Conservation (phyloP, 805 yeast genomes). For the Lipomyces yamanashiensis region DNA sequence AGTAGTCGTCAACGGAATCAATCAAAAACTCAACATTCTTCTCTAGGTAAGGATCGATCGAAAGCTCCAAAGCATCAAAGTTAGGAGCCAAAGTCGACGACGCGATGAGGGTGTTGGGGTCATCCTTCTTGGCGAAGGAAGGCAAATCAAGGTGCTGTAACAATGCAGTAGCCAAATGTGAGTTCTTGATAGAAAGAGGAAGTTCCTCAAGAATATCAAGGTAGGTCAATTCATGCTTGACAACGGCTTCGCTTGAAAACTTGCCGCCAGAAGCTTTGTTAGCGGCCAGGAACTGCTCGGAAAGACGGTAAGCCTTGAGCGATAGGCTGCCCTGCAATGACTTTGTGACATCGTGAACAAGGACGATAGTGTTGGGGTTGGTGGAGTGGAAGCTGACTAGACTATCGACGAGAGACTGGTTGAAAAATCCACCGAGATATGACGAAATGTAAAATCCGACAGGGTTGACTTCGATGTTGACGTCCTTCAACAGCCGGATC, state of each 20-base stretch:
- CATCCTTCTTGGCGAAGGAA: slow-evolving; percentile 23
- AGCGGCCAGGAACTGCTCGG: slow-evolving; percentile 62
- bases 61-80: slow-evolving; percentile 49
- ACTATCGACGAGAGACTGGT: slow-evolving; percentile 64
- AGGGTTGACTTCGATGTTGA: slow-evolving; percentile 69
- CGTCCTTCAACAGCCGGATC: slow-evolving; percentile 61
- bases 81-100: slow-evolving; percentile 38
- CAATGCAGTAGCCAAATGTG: slow-evolving; percentile 65
- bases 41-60: slow-evolving; percentile 50
- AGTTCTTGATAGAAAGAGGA: slow-evolving; percentile 67
- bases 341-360: slow-evolving; percentile 62
- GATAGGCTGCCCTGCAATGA: slow-evolving; percentile 62
- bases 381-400: slow-evolving; percentile 66
- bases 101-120: slow-evolving; percentile 26
- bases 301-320: slow-evolving; percentile 70
- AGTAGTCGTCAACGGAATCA: slow-evolving; percentile 73
- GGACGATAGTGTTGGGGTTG: slow-evolving; percentile 58
- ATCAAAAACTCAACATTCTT: slow-evolving; percentile 63
- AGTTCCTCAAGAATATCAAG: slow-evolving; percentile 74
- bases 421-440: slow-evolving; percentile 69
- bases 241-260: slow-evolving; percentile 69
- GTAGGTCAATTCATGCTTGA: slow-evolving; percentile 62
- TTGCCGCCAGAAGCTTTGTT: slow-evolving; percentile 53
- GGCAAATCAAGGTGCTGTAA: slow-evolving; percentile 44
- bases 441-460: slow-evolving; percentile 84